phyloP scores from a whole-genome alignment of 805 yeast species.

The Metschnikowia similis region DNA sequence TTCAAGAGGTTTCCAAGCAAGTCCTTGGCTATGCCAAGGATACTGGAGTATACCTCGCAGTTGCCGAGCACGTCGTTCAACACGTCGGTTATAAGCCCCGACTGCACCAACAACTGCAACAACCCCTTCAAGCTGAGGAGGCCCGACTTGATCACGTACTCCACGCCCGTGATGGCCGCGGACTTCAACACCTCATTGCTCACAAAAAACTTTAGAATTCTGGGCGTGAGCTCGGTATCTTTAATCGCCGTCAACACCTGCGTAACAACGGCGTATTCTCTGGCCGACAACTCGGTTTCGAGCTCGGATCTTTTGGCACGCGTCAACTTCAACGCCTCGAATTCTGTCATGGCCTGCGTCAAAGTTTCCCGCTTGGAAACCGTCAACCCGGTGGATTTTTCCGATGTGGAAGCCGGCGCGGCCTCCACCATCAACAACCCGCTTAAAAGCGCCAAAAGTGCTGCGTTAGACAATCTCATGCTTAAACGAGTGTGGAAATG shows the following conservation, averaged over 20 bases:
- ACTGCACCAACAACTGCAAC: slow-evolving; percentile 33
- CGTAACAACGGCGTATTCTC: slow-evolving; percentile 40
- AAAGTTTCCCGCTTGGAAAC: slow-evolving; percentile 15
- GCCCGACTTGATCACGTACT: slow-evolving; percentile 28
- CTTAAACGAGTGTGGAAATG: background rate
- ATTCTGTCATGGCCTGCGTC: slow-evolving; percentile 21
- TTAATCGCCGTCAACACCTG: slow-evolving; percentile 35
- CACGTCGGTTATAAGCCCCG: slow-evolving; percentile 32
- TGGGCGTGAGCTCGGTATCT: slow-evolving; percentile 34
- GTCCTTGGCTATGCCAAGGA: slow-evolving; percentile 30
- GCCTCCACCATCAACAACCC: slow-evolving; percentile 26
- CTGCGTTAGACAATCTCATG: slow-evolving; percentile 32
- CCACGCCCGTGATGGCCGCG: slow-evolving; percentile 18
- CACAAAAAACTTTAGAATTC: slow-evolving; percentile 30
- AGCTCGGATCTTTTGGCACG: slow-evolving; percentile 28
- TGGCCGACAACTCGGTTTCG: slow-evolving; percentile 24
- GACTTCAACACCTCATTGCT: slow-evolving; percentile 23
- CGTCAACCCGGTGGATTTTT: background rate
- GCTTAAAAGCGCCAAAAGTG: slow-evolving; percentile 28
- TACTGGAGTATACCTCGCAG: slow-evolving; percentile 33
- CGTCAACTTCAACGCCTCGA: slow-evolving; percentile 18
- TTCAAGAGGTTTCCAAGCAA: slow-evolving; percentile 14
- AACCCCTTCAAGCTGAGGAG: slow-evolving; percentile 28
- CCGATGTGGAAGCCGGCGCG: slow-evolving; percentile 28
- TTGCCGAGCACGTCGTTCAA: slow-evolving; percentile 34